phyloP scores from a whole-genome alignment of 257 asterid genomes.

The Nicotiana undulata region DNA sequence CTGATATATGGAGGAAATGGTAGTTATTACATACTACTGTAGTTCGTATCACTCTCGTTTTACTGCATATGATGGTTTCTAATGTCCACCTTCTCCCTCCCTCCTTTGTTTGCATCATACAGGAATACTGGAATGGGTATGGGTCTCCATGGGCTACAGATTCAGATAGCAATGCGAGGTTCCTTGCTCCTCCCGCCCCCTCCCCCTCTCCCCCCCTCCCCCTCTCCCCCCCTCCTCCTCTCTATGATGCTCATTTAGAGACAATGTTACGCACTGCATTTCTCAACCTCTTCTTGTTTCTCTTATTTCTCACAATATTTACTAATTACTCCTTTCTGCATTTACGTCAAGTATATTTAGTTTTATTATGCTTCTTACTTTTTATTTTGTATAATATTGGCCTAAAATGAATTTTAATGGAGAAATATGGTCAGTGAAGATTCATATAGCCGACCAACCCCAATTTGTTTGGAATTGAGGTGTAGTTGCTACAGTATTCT shows the following conservation, averaged over 20 bases:
- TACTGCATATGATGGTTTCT: constrained; percentile 35
- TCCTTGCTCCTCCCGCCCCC: background rate
- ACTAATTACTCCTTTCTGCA: background rate
- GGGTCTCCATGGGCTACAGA: constrained; percentile 90
- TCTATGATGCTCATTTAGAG: background rate
- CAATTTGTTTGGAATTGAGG: background rate
- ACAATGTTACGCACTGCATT: background rate
- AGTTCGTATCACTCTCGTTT: background rate
- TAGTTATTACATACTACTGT: constrained; percentile 15
- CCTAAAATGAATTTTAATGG: background rate
- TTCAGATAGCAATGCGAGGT: constrained; percentile 98
- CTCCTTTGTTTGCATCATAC: constrained; percentile 9
- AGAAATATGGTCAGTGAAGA: background rate
- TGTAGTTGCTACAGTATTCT: background rate
- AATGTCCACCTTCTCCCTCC: constrained; percentile 10
- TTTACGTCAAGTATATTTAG: background rate
- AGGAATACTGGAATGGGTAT: constrained; percentile 88
- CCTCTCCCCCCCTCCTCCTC: no score
- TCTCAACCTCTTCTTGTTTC: background rate
- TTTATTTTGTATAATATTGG: background rate
- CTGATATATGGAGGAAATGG: constrained; percentile 82
- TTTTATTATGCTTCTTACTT: background rate
- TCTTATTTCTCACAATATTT: background rate
- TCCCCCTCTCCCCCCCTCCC: no score
- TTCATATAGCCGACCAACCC: background rate